A percentile compares a stretch with the other conserved stretches of the same genome.
Evolutionary conservation across 495 filamentous ascomycete genomes (phyloP).

Genomic region (Rusavskia elegans): DNA sequence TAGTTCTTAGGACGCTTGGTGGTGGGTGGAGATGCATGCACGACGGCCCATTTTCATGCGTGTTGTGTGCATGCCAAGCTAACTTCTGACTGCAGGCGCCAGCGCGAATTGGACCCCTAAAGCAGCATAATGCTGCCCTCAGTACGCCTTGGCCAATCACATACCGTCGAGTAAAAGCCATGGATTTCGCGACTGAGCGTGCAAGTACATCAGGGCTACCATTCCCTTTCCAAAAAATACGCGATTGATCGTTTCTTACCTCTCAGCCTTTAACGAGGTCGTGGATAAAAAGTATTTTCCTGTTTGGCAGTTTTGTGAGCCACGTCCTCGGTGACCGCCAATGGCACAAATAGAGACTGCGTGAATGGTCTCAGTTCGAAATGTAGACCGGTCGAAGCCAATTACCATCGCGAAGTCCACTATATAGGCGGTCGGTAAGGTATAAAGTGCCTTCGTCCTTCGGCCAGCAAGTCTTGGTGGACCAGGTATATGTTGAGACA

Average conservation of each 20-base stretch:
- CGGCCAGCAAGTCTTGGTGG: conserved; percentile 23
- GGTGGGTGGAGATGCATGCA: too few species aligned
- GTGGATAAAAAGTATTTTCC: background rate
- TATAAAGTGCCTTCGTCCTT: conserved; percentile 7
- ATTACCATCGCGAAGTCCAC: conserved; percentile 21
- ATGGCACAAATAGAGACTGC: background rate
- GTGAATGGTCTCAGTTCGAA: background rate
- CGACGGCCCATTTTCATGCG: too few species aligned
- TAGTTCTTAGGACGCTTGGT: too few species aligned
- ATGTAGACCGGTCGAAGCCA: background rate
- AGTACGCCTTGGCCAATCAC: too few species aligned
- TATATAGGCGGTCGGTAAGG: conserved; percentile 33
- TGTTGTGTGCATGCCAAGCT: too few species aligned
- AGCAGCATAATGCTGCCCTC: background rate
- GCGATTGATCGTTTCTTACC: background rate
- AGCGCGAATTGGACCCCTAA: background rate
- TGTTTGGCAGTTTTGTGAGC: background rate
- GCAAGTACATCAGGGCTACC: background rate
- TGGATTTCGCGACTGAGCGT: background rate
- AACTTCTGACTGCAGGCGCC: background rate
- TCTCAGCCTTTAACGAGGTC: background rate
- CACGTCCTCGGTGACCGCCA: background rate
- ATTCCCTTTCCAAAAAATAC: background rate
- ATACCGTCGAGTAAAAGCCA: background rate
- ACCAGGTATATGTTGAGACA: conserved; percentile 43